Evolutionary conservation across 2,329 filamentous ascomycete species (phyloP).

Genomic region (Pleoardoris graminearum): DNA sequence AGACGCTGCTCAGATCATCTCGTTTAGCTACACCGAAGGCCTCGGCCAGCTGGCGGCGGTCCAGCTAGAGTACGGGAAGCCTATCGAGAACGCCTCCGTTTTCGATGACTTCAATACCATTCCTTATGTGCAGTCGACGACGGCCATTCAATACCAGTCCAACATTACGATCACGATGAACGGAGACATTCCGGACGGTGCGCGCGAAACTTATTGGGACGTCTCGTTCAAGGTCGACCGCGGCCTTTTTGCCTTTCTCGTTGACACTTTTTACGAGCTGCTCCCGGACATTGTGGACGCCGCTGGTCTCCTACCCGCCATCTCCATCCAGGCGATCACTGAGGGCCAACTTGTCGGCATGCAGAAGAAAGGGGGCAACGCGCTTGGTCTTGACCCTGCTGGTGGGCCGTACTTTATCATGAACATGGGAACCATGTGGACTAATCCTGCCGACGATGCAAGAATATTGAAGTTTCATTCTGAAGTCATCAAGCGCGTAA

Average conservation of each 20-base stretch:
- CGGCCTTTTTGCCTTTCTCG: conserved; percentile 21
- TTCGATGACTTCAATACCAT: conserved; percentile 33
- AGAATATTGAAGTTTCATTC: conserved; percentile 22
- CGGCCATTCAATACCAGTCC: conserved; percentile 23
- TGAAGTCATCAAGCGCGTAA: conserved; percentile 16
- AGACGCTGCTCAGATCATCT: conserved; percentile 34
- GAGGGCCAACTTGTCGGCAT: conserved; percentile 25
- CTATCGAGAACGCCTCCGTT: conserved; percentile 27
- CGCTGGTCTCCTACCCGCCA: conserved; percentile 19
- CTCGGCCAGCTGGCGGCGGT: conserved; percentile 21
- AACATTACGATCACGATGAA: conserved; percentile 28
- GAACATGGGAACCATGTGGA: conserved; percentile 26
- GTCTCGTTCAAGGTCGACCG: conserved; percentile 32
- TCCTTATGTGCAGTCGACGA: conserved; percentile 19
- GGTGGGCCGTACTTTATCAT: conserved; percentile 26
- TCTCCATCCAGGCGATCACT: conserved; percentile 35
- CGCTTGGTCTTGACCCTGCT: conserved; percentile 30
- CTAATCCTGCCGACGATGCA: conserved; percentile 26
- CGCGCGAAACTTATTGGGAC: conserved; percentile 34
- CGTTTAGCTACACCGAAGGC: conserved; percentile 22
- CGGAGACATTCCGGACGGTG: conserved; percentile 18
- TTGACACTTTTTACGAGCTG: conserved; percentile 30
- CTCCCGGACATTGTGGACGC: conserved; percentile 21
- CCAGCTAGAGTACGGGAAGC: conserved; percentile 32
- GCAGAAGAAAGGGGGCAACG: conserved; percentile 30